These are phyloP conservation scores for Gymnopilus dilepis DNA, from an alignment of 768 basidiomycete genomes.

Conservation along the genomic window DNA sequence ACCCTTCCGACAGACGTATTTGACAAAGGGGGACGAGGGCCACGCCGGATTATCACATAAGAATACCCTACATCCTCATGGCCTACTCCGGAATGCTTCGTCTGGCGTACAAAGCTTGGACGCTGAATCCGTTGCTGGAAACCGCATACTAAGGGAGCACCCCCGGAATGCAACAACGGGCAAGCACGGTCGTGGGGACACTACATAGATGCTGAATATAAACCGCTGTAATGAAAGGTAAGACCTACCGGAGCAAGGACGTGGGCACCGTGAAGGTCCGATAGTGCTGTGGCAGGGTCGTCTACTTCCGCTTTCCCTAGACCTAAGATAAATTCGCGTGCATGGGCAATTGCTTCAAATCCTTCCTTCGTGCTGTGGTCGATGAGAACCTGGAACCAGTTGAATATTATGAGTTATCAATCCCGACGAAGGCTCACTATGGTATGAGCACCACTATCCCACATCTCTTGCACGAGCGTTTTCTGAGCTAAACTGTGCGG, in stretches of 20 bases:
- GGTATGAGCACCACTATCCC: conserved; percentile 87
- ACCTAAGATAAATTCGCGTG: conserved; percentile 72
- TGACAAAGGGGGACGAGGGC: conserved; percentile 59
- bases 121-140: conserved; percentile 90
- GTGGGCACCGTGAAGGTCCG: conserved; percentile 62
- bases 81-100: conserved; percentile 84
- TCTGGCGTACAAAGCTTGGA: conserved; percentile 82
- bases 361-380: conserved; percentile 81
- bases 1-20: conserved; percentile 51
- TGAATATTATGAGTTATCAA: conserved; percentile 1
- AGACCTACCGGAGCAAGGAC: conserved; percentile 84
- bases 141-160: conserved; percentile 66
- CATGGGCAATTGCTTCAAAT: conserved; percentile 80
- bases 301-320: conserved; percentile 65
- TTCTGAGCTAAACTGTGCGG: conserved; percentile 64
- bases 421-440: conserved; percentile 54
- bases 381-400: conserved; percentile 69
- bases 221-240: conserved; percentile 12
- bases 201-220: conserved; percentile 39
- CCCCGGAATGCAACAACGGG: conserved; percentile 69
- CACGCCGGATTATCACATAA: conserved; percentile 88
- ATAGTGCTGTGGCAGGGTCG: conserved; percentile 41
- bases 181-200: conserved; percentile 92
- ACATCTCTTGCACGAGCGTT: conserved; percentile 80
- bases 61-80: conserved; percentile 91